Evolutionary conservation across 1,284 basidiomycete species (phyloP).

Genomic region (Rhizoctonia solani): DNA sequence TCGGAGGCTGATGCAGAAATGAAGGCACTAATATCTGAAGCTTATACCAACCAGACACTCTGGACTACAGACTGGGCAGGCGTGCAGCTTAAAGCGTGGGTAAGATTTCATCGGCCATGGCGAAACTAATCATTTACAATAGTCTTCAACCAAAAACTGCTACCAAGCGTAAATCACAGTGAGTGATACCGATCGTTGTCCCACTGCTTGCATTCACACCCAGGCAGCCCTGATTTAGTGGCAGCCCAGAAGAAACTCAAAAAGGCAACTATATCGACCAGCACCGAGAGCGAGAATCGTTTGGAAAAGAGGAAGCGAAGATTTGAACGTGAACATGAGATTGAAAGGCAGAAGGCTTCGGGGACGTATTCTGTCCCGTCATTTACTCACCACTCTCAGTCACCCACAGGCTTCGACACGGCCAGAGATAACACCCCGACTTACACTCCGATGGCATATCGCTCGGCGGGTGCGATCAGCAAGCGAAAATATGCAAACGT

Average conservation of each 20-base stretch:
- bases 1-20: slow-evolving; percentile 77
- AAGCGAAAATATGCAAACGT: slow-evolving; percentile 31
- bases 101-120: slow-evolving; percentile 34
- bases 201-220: neutral
- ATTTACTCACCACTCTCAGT: slow-evolving; percentile 35
- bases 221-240: slow-evolving; percentile 24
- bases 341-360: slow-evolving; percentile 66
- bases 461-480: slow-evolving; percentile 32
- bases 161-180: slow-evolving; percentile 69
- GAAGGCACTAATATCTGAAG: slow-evolving; percentile 83
- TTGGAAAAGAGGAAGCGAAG: slow-evolving; percentile 71
- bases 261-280: slow-evolving; percentile 58
- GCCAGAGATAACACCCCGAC: slow-evolving; percentile 30
- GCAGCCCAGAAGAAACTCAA: slow-evolving; percentile 66
- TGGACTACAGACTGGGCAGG: slow-evolving; percentile 89
- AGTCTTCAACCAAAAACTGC: slow-evolving; percentile 69
- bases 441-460: slow-evolving; percentile 33
- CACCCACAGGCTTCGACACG: slow-evolving; percentile 31
- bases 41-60: slow-evolving; percentile 75
- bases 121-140: slow-evolving; percentile 42
- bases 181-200: slow-evolving; percentile 14
- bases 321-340: slow-evolving; percentile 79
- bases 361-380: slow-evolving; percentile 31
- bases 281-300: slow-evolving; percentile 55
- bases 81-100: slow-evolving; percentile 77